A percentile compares a stretch with the other conserved stretches of the same genome.
Conservation (phyloP, 108 stramenopile genomes). For the Cyclotella kingstonii region DNA sequence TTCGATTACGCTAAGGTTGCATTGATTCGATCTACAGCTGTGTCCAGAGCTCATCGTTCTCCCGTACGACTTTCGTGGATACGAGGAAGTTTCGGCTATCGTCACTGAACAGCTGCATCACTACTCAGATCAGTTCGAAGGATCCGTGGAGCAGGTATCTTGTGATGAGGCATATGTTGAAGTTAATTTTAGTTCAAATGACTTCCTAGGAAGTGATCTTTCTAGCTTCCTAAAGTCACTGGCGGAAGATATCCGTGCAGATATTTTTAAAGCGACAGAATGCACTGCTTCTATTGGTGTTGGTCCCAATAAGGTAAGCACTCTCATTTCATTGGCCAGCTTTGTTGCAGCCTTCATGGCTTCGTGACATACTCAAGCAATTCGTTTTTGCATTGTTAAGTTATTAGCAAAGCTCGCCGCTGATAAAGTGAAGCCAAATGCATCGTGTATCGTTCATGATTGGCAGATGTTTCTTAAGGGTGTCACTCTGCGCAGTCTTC, state of each 20-base stretch:
- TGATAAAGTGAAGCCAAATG: conserved; percentile 87
- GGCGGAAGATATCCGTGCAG: conserved; percentile 58
- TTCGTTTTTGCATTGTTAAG: conserved; percentile 7
- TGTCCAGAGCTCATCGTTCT: conserved; percentile 89
- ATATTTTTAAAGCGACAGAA: conserved; percentile 71
- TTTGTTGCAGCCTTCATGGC: too few relatives aligned
- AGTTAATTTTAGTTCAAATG: conserved; percentile 45
- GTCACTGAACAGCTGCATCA: conserved; percentile 74
- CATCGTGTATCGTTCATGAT: conserved; percentile 67
- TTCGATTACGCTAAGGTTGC: neutral
- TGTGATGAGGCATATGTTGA: conserved; percentile 93
- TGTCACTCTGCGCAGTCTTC: conserved; percentile 78
- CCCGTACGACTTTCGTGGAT: conserved; percentile 88
- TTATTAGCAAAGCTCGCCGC: conserved; percentile 90
- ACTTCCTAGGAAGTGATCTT: conserved; percentile 20
- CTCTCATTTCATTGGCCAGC: neutral
- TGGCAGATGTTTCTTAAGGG: conserved; percentile 54
- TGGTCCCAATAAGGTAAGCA: conserved; percentile 64
- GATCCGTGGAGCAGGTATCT: conserved; percentile 83
- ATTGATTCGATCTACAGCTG: conserved; percentile 29
- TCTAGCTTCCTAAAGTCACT: conserved; percentile 15
- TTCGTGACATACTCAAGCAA: too few relatives aligned
- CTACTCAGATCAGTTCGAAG: conserved; percentile 56
- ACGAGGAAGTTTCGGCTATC: conserved; percentile 74
- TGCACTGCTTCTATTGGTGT: conserved; percentile 92